These are phyloP conservation scores for Plenodomus biglobosus DNA, from an alignment of 2,329 filamentous ascomycete species.

Conservation along the genomic window DNA sequence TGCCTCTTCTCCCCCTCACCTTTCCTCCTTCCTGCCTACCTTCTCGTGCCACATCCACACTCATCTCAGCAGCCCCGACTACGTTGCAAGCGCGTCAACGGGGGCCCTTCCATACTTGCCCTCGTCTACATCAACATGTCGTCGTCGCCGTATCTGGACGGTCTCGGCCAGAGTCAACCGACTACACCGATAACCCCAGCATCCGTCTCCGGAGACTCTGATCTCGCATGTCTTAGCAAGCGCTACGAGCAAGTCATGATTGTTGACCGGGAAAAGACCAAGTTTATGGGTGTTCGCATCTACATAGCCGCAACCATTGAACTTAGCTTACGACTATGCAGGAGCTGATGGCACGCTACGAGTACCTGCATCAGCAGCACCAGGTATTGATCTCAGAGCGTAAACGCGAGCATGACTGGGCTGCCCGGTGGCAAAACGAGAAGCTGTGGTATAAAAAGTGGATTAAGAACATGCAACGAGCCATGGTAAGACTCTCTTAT, in stretches of 20 bases:
- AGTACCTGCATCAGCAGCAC: constrained; percentile 40
- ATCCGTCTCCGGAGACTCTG: background rate
- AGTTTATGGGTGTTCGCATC: constrained; percentile 36
- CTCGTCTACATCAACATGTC: constrained; percentile 9
- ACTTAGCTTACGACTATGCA: constrained; percentile 15
- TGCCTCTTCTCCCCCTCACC: constrained; percentile 1
- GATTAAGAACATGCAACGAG: constrained; percentile 21
- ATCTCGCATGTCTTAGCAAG: constrained; percentile 24
- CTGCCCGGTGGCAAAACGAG: constrained; percentile 21
- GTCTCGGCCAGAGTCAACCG: constrained; percentile 8
- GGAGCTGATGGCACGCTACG: constrained; percentile 48
- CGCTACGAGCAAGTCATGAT: constrained; percentile 37
- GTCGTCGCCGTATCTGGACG: constrained; percentile 12
- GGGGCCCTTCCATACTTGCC: too few relatives aligned
- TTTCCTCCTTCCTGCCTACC: background rate
- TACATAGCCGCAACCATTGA: background rate
- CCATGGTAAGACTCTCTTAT: constrained; percentile 24
- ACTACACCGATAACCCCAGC: constrained; percentile 1
- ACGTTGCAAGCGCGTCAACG: too few relatives aligned
- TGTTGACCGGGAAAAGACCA: constrained; percentile 35
- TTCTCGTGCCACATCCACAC: background rate
- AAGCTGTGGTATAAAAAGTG: constrained; percentile 23
- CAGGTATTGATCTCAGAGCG: constrained; percentile 27
- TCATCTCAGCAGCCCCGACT: background rate
- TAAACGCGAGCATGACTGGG: constrained; percentile 26